Evolutionary conservation across 345 rosid genomes (phyloP).

Genomic region (Eucalyptus urophylla): DNA sequence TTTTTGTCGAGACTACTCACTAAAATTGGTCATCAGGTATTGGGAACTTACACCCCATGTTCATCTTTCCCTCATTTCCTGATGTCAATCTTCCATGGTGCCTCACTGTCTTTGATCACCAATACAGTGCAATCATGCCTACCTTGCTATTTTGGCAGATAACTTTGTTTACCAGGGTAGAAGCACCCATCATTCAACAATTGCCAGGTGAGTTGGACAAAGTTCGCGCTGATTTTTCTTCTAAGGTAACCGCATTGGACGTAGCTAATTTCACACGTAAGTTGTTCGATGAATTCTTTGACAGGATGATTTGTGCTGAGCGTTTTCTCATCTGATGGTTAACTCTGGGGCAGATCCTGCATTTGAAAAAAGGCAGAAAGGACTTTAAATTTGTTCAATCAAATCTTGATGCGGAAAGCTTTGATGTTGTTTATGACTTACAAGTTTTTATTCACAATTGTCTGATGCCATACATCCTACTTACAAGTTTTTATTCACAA

Average conservation of each 20-base stretch:
- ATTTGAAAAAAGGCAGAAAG: conserved; percentile 87
- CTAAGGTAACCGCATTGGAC: conserved; percentile 36
- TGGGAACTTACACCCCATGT: background rate
- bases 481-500: background rate
- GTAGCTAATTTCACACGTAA: background rate
- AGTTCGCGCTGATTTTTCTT: conserved; percentile 72
- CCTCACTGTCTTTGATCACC: background rate
- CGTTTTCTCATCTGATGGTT: background rate
- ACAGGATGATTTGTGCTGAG: background rate
- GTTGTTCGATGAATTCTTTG: background rate
- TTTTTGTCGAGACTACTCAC: conserved; percentile 83
- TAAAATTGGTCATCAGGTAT: conserved; percentile 85
- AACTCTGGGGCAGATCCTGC: conserved; percentile 37
- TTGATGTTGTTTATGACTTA: conserved; percentile 81
- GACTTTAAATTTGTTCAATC: conserved; percentile 86
- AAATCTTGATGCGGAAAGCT: conserved; percentile 87
- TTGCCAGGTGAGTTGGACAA: conserved; percentile 82
- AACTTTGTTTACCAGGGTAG: conserved; percentile 85
- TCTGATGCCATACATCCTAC: background rate
- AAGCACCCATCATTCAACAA: conserved; percentile 74
- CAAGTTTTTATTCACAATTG: background rate
- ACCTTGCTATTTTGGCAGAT: conserved; percentile 33
- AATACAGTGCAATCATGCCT: background rate
- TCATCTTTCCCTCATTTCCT: background rate
- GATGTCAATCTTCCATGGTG: background rate